Base-by-base conservation (phyloP, 2,329 filamentous ascomycete genomes). In the Stemphylium beticola region DNA sequence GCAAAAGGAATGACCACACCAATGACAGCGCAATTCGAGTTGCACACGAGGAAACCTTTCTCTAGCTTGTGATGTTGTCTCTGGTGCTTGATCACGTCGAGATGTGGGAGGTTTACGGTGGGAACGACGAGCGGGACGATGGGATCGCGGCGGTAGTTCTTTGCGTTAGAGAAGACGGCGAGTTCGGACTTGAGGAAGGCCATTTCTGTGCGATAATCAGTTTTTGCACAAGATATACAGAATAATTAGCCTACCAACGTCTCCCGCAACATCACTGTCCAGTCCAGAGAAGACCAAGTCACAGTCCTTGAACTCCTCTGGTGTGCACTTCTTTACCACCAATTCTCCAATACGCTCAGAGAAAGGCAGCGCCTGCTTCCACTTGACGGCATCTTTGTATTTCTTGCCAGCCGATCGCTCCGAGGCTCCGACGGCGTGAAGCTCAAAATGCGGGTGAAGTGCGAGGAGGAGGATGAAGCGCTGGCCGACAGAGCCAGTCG, bases 21-120 rank as follows among this genome's bases (percentile, higher is more conserved):
- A 68, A 98, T 96, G 71, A 97, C 93, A 52, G 93, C 93, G 79
- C 95, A 99, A 81, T 98, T 98, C 62, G 92, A 96, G 81, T 98
- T 98, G 84, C 93, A 98, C 57, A 97, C 92, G 33, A 98, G 80
- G 80, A 98, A 96, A 20, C 95, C 95, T 78, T 90, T 92, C 59
- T 89, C 81, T 39, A 96, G 82, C 24, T 81, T 80, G 75, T 90
- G 85, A 38, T 89, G 83, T 71, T 86, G 82, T 59, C 91, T 85
- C 80, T 98, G 93, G 77, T 96, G 88, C n/a, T 90, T 88, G 73
- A 98, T 93, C 58, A 97, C 83, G 71, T 89, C 85, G 68, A 97
- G 85, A 77, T 98, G 93, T 38, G 85, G 78, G 11, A 96, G 87
- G 81, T 98, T 98, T 76, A 98, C 93, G 17, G 92, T 96, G 1